phyloP scores from a whole-genome alignment of 805 yeast species.

The Myxozyma sirexii region DNA sequence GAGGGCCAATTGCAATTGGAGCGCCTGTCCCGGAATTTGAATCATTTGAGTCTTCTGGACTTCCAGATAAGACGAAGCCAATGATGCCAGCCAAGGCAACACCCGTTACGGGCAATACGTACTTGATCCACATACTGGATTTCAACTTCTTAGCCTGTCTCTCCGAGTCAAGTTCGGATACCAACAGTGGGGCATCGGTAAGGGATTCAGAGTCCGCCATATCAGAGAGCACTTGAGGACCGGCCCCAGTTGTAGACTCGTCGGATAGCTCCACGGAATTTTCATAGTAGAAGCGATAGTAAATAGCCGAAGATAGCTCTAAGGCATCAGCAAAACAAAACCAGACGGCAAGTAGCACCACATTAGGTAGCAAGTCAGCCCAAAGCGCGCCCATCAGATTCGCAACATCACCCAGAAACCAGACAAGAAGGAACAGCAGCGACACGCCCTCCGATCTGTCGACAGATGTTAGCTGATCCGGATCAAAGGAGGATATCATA shows the following conservation, averaged over 20 bases:
- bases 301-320: constrained; percentile 59
- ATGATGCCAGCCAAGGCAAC: constrained; percentile 64
- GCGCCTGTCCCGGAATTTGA: constrained; percentile 37
- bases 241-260: neutral
- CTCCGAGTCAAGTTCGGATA: neutral
- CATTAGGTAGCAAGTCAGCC: constrained; percentile 72
- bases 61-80: constrained; percentile 57
- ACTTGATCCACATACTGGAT: constrained; percentile 6
- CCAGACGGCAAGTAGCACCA: constrained; percentile 72
- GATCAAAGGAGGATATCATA: neutral
- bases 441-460: constrained; percentile 73
- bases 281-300: constrained; percentile 48
- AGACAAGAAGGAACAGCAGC: constrained; percentile 62
- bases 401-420: constrained; percentile 73
- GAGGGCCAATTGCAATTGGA: constrained; percentile 49
- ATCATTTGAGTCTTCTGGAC: constrained; percentile 25
- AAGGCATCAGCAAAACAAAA: constrained; percentile 70
- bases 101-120: constrained; percentile 60
- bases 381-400: constrained; percentile 69
- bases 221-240: neutral
- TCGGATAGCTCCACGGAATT: neutral
- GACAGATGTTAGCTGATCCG: neutral
- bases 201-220: neutral
- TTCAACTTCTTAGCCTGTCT: no score
- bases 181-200: neutral